phyloP scores from a whole-genome alignment of 2,329 filamentous ascomycete species.

The Calonectria crousiana region DNA sequence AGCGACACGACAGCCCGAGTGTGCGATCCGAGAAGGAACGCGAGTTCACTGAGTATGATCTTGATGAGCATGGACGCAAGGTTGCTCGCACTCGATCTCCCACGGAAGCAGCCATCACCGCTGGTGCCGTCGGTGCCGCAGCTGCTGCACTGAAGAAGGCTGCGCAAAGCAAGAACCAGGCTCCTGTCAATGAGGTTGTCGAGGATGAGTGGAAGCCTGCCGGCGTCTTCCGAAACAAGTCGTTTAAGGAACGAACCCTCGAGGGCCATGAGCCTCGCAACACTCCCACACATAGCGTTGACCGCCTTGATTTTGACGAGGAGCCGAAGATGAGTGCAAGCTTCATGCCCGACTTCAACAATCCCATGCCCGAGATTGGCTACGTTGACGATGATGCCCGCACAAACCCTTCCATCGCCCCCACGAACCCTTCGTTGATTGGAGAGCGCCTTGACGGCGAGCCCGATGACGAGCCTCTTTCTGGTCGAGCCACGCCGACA shows the following conservation, averaged over 20 bases:
- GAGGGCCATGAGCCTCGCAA: constrained; percentile 66
- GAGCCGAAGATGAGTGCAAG: constrained; percentile 73
- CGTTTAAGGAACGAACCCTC: constrained; percentile 74
- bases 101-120: constrained; percentile 69
- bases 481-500: constrained; percentile 66
- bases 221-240: constrained; percentile 71
- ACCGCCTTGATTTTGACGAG: constrained; percentile 67
- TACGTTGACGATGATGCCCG: constrained; percentile 76
- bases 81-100: constrained; percentile 62
- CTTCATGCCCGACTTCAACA: constrained; percentile 74
- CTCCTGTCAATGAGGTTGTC: constrained; percentile 47
- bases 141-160: constrained; percentile 63
- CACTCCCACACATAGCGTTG: constrained; percentile 70
- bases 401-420: constrained; percentile 80
- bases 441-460: constrained; percentile 77
- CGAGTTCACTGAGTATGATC: constrained; percentile 67
- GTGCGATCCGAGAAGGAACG: constrained; percentile 53
- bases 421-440: constrained; percentile 61
- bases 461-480: constrained; percentile 70
- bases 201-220: constrained; percentile 58
- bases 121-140: constrained; percentile 66
- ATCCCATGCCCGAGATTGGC: constrained; percentile 84
- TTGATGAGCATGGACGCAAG: constrained; percentile 70
- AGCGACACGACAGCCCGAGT: constrained; percentile 55
- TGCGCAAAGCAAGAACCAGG: constrained; percentile 60